Percentiles rank a stretch among this genome's conserved stretches.
phyloP scores from a whole-genome alignment of 2,329 filamentous ascomycete species.

The Zymoseptoria passerinii region DNA sequence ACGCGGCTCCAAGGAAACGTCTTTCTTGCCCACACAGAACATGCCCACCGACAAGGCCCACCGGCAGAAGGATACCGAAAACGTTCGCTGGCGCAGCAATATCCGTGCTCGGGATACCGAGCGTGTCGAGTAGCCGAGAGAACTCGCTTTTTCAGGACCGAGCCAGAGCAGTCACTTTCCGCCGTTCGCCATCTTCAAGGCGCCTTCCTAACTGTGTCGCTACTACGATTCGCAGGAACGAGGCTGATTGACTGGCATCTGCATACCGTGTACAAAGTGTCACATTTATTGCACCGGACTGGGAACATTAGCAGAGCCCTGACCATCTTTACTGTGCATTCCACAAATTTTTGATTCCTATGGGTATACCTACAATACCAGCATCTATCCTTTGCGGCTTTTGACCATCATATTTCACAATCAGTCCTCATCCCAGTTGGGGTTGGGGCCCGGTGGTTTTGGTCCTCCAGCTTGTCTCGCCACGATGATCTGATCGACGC shows the following conservation, averaged over 20 bases:
- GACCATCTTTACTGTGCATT: neutral
- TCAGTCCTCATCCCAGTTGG: conserved; percentile 61
- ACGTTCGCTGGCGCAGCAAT: neutral
- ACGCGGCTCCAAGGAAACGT: neutral
- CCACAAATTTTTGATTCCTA: neutral
- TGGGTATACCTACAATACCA: neutral
- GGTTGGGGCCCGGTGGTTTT: conserved; percentile 91
- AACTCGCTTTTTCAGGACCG: neutral
- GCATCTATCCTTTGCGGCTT: neutral
- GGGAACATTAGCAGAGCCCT: neutral
- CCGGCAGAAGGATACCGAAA: neutral
- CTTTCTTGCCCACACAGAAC: neutral
- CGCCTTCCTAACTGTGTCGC: neutral
- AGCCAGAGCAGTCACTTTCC: neutral
- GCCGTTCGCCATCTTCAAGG: conserved; percentile 10
- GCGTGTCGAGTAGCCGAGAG: neutral
- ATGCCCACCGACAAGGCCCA: neutral
- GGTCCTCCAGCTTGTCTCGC: conserved; percentile 94
- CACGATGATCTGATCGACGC: conserved; percentile 98
- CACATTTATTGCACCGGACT: neutral
- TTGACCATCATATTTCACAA: neutral
- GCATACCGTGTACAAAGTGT: neutral
- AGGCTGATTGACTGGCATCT: neutral
- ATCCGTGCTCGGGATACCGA: neutral
- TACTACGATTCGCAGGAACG: neutral